These are phyloP conservation scores for Populus hybrid DNA, from an alignment of 441 rosid species.

Conservation along the genomic window DNA sequence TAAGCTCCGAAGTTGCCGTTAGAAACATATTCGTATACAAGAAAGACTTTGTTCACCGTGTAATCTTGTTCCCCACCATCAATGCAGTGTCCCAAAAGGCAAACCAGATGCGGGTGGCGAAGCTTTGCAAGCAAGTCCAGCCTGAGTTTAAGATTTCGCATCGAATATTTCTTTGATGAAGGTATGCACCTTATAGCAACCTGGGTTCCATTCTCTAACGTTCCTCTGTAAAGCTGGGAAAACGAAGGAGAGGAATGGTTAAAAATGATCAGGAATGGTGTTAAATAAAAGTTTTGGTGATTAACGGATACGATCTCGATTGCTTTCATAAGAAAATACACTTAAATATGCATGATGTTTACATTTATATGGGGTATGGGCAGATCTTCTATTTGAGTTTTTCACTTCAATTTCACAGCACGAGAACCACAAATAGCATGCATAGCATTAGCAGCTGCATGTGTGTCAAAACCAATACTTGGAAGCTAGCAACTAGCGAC, in stretches of 20 bases:
- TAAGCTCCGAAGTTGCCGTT: constrained; percentile 52
- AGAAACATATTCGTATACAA: constrained; percentile 54
- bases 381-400: neutral
- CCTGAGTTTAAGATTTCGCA: constrained; percentile 49
- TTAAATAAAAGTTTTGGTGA: neutral
- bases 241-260: neutral
- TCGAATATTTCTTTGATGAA: constrained; percentile 43
- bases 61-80: constrained; percentile 39
- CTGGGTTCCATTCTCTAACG: constrained; percentile 40
- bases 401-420: neutral
- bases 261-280: neutral
- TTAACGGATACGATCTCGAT: neutral
- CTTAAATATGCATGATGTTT: neutral
- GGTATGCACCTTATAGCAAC: constrained; percentile 51
- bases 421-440: neutral
- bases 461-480: neutral
- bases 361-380: neutral
- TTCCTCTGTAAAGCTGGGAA: constrained; percentile 51
- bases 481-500: no score
- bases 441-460: neutral
- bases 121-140: constrained; percentile 56
- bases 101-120: constrained; percentile 55
- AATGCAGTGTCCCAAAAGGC: constrained; percentile 60
- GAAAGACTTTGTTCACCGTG: constrained; percentile 42
- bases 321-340: neutral